These are phyloP conservation scores for Russula foetens DNA, from an alignment of 768 basidiomycete species.

Conservation along the genomic window DNA sequence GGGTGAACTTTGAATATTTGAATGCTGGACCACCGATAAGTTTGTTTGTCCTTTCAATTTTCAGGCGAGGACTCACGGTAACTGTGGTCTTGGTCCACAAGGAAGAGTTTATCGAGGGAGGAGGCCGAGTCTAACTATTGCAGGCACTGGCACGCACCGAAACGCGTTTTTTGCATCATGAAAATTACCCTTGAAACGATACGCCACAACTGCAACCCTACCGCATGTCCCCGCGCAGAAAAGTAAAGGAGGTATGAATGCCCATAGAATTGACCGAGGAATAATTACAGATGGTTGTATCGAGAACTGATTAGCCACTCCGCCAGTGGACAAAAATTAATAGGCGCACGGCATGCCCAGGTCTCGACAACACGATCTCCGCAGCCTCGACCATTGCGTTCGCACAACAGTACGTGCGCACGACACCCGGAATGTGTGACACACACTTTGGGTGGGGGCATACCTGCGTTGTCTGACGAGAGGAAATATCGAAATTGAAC, in stretches of 20 bases:
- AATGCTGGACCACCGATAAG: no score
- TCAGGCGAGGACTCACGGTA: not conserved
- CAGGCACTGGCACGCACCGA: not conserved
- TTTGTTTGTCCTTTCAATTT: no score
- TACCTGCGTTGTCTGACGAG: constrained; percentile 7
- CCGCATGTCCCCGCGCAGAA: not conserved
- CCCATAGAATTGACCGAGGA: not conserved
- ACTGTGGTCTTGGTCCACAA: not conserved
- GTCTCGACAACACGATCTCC: constrained; percentile 40
- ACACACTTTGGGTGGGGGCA: constrained; percentile 1
- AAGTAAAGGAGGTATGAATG: not conserved
- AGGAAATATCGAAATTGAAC: no score
- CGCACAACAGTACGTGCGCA: constrained; percentile 19
- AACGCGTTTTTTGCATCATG: not conserved
- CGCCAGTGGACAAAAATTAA: constrained; percentile 31
- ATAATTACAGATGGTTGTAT: constrained; percentile 30
- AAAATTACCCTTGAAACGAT: not conserved
- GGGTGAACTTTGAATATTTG: no score
- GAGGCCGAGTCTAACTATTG: not conserved
- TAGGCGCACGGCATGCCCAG: constrained; percentile 68
- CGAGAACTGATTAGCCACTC: constrained; percentile 68
- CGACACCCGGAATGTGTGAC: constrained; percentile 6
- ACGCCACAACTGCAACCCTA: not conserved
- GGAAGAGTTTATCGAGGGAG: not conserved
- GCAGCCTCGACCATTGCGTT: constrained; percentile 29